Conservation (phyloP, 2,329 filamentous ascomycete genomes). For the Corynespora cassiicola region DNA sequence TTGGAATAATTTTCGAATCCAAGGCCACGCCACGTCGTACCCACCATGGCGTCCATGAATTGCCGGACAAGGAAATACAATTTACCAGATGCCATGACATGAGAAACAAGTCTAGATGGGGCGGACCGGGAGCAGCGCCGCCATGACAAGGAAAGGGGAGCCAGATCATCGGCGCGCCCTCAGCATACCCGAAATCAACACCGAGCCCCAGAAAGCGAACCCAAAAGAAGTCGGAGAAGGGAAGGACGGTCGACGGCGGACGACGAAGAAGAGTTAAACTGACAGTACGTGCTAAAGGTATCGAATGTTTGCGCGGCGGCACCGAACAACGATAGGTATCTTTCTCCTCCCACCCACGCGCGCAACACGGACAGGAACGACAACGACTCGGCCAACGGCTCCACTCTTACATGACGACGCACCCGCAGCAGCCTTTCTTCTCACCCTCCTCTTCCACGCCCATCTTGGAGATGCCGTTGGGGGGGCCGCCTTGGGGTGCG, state of each 20-base stretch:
- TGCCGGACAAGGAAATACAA: constrained; percentile 29
- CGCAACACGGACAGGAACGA: no score
- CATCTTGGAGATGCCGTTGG: constrained; percentile 73
- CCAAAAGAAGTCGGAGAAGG: constrained; percentile 27
- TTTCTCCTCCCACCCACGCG: constrained; percentile 20
- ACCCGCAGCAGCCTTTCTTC: constrained; percentile 80
- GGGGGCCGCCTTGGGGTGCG: constrained; percentile 63
- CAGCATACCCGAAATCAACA: constrained; percentile 36
- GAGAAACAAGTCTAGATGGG: constrained; percentile 34
- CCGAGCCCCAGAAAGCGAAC: constrained; percentile 30
- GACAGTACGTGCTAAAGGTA: constrained; percentile 44
- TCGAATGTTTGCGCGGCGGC: constrained; percentile 36
- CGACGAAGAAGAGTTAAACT: constrained; percentile 31
- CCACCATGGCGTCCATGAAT: constrained; percentile 23
- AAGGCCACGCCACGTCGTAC: constrained; percentile 23
- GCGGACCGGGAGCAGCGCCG: constrained; percentile 16
- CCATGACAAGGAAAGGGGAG: constrained; percentile 15
- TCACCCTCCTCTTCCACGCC: constrained; percentile 75
- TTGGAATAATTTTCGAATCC: constrained; percentile 30
- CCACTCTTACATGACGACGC: constrained; percentile 77
- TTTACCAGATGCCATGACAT: constrained; percentile 38
- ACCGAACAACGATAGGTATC: constrained; percentile 33
- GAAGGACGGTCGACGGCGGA: constrained; percentile 18
- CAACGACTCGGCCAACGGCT: no score
- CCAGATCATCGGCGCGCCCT: constrained; percentile 29